Evolutionary conservation across 1,284 basidiomycete species (phyloP), one percentile per base, ranked within the genome.

Genomic region (Earliella scabrosa): DNA sequence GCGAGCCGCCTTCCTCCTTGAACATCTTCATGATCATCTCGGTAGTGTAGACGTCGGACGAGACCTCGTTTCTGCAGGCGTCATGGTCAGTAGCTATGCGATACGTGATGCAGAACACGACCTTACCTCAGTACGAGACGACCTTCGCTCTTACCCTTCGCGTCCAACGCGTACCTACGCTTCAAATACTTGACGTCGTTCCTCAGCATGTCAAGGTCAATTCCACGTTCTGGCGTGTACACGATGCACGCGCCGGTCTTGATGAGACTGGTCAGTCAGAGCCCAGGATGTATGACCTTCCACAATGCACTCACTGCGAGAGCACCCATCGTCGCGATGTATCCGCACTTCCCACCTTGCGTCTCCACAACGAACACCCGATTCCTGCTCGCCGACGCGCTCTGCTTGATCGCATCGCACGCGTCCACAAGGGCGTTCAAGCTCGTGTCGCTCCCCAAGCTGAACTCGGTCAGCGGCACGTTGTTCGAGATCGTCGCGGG

Each of bases 401-500:
- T 95, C 80, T 99, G 97, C 78, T 96, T 97, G 76, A 99, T 97
- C 29, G 95, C 90, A 75, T 99, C 97, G 70, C 96, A 98, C 3
- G 97, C 96, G 59, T 95, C 91, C 35, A 98, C 95, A n/a, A 99
- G 81, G 2, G 95, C 95, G 70, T 98, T 98, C 79, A 99, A 79
- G 71, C 92, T 93, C 31, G 97, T 99, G 71, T 99, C 97, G 60
- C 89, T 92, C 14, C 97, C 97, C 51, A 99, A 77, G 71, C 93
- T 96, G 73, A 93, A 95, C 73, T 99, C 96, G 55, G 95, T 98
- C 77, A 98, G 74, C 1, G 97, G 97, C 6, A 99, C 95, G 66
- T 99, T 99, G 79, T 99, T 99, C 61, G 92, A 95, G 68, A 99
- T 90, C 45, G 96, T 98, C 29, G 96, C 96, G 2, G 95, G 95